These are phyloP conservation scores for Sicyos baderoa DNA, from an alignment of 306 rosid genomes.

Conservation along the genomic window DNA sequence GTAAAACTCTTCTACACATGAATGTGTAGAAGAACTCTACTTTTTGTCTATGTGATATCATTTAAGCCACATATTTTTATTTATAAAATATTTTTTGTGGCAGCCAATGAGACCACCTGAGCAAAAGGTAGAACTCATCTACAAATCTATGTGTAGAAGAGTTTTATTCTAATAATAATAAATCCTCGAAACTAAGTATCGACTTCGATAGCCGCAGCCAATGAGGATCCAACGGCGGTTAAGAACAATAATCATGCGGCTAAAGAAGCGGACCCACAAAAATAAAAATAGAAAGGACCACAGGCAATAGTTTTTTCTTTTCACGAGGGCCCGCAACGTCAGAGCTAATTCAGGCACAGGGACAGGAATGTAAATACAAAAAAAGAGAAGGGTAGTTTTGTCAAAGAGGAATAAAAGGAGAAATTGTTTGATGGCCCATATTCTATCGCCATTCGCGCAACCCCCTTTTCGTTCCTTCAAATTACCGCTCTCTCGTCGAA, in stretches of 20 bases:
- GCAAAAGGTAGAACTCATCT: too few species aligned
- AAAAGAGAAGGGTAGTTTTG: conserved; percentile 35
- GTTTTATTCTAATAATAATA: too few species aligned
- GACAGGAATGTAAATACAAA: conserved; percentile 3
- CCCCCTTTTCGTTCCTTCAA: conserved; percentile 47
- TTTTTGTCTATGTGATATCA: too few species aligned
- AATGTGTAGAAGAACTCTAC: too few species aligned
- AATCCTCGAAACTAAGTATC: too few species aligned
- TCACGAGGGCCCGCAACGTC: conserved; percentile 15
- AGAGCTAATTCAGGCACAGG: conserved; percentile 2
- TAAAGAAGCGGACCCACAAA: conserved; percentile 3
- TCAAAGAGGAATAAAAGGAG: conserved; percentile 25
- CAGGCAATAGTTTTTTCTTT: neutral
- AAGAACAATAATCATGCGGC: conserved; percentile 8
- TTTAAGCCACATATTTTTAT: too few species aligned
- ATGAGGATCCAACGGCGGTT: too few species aligned
- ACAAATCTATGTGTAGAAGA: too few species aligned
- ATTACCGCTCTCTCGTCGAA: conserved; percentile 17
- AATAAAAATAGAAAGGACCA: conserved; percentile 14
- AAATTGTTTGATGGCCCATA: conserved; percentile 58
- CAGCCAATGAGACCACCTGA: too few species aligned
- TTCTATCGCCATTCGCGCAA: conserved; percentile 49
- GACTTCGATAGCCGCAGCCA: too few species aligned
- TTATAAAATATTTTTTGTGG: too few species aligned
- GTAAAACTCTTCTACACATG: too few species aligned